Evolutionary conservation across 768 basidiomycete species (phyloP), one percentile per base, ranked within the genome.

Genomic region (Lactarius vividus): DNA sequence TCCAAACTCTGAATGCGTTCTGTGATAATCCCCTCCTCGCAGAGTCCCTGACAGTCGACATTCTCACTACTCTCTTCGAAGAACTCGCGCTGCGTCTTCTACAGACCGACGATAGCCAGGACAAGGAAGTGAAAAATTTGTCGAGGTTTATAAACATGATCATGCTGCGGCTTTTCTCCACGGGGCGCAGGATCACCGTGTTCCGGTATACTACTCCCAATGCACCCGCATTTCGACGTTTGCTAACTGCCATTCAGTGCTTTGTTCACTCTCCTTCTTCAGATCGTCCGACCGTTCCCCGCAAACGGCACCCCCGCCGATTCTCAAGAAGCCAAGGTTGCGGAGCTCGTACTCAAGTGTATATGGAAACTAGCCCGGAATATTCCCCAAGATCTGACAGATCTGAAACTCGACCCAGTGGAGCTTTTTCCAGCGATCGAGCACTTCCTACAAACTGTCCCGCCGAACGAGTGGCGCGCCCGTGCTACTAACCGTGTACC

Each of bases 91-190:
- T 93, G 42, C 88, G 96, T 8, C 83, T 99, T 26, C 83, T 99
- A 23, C 92, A 97, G 75, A 98, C 96, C 33, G 96, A 98, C 73
- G 92, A 95, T 71, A 93, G 87, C 70, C 77, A 82, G 18, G 84
- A 91, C 56, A 86, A 85, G 74, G 90, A 94, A 73, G 86, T 97
- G 49, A 94, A 95, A 74, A 97, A 98, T 74, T 74, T 98, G 64
- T 95, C 94, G 6, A 87, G 92, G 58, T 98, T 97, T 76, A 96
- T 99, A 78, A 99, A 99, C 76, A 96, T 98, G 92, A 95, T 98
- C 64, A 90, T 98, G 67, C 80, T 99, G 64, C 89, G 96, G 37
- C 75, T 97, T 62, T 96, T 99, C 78, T 91, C 94, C 39, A 94
- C 94, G 11, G 90, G 91, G 18, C 83, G 94, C 69, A 83, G 91